These are phyloP conservation scores for Nannochloropsis salina DNA, from an alignment of 108 stramenopile species.

Conservation along the genomic window DNA sequence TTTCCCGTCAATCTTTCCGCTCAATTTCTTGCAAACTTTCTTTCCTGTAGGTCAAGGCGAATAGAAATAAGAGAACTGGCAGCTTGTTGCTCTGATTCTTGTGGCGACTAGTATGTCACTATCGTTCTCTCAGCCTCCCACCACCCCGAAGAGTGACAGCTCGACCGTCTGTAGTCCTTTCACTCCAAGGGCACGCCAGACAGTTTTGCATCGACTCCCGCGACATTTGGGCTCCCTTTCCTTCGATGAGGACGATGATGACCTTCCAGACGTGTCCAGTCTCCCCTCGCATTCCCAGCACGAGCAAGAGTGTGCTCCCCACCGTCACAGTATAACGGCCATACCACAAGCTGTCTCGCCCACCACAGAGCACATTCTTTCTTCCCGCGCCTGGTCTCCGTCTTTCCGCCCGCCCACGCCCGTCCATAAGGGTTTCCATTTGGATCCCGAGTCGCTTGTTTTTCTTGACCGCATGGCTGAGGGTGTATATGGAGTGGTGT, in stretches of 20 bases:
- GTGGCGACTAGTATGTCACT: too few species aligned
- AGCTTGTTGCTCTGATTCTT: too few species aligned
- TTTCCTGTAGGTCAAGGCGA: too few species aligned
- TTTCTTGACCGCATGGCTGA: neutral
- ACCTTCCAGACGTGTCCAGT: neutral
- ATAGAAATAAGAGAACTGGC: too few species aligned
- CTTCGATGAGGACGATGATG: neutral
- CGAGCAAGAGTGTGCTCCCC: neutral
- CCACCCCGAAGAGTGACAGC: neutral
- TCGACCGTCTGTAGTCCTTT: neutral
- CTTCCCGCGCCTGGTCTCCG: neutral
- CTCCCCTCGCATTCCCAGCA: neutral
- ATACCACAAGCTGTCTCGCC: neutral
- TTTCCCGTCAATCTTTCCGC: too few species aligned
- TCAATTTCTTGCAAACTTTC: too few species aligned
- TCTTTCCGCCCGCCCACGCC: neutral
- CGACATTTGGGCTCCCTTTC: slow-evolving; percentile 3
- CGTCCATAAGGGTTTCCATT: neutral
- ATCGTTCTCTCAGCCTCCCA: neutral
- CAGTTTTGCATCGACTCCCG: slow-evolving; percentile 12
- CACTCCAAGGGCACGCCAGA: neutral
- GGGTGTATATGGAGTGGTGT: neutral
- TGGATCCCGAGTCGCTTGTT: neutral
- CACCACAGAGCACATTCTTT: neutral
- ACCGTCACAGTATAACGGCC: neutral